Base-by-base conservation (phyloP, 2,329 filamentous ascomycete species). In the Cladosporium sp. region DNA sequence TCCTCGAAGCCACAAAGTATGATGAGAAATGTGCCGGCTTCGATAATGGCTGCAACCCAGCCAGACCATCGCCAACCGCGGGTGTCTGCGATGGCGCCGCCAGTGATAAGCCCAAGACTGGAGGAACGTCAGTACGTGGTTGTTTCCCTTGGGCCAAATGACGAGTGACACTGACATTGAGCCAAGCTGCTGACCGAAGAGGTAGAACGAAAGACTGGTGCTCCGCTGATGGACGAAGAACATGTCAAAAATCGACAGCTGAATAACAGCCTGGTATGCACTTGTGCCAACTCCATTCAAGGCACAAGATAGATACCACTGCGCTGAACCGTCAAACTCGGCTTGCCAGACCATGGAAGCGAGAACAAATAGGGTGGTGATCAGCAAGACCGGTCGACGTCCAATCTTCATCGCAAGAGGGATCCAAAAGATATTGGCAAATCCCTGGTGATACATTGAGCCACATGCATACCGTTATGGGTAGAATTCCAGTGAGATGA, bases 381-480 rank as follows among this genome's bases (percentile, higher is more conserved):
- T 42, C 5, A 76, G 68, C 39, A 72, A 73, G 14, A 75, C 70
- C 19, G 74, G 70, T 5, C 75, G 71, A 43, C 76, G 75, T 17
- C 75, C 75, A 38, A 76, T 63, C 38, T 70, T 71, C 59, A 74
- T 65, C 0, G 72, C 71, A 15, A 69, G 63, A 1, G 72, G 73
- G 58, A 74, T 74, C 72, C 73, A 76, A 59, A 75, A 72, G 34
- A 77, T 71, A 45, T 76, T 77, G 62, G 74, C 52, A 36, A 55
- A 55, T 17, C 52, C 52, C 52, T 55, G 6, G 5, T 9, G 7
- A 17, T n/a, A 30, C 7, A 5, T 37, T 11, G 9, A 12, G 25
- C 6, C 25, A 25, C 3, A 25, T 6, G 25, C 25, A 25, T 3
- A 25, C 37, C 17, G 19, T 11, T 22, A 37, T 30, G 8, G 17